phyloP scores from a whole-genome alignment of 441 rosid genomes.

The Arabidopsis lyrata region DNA sequence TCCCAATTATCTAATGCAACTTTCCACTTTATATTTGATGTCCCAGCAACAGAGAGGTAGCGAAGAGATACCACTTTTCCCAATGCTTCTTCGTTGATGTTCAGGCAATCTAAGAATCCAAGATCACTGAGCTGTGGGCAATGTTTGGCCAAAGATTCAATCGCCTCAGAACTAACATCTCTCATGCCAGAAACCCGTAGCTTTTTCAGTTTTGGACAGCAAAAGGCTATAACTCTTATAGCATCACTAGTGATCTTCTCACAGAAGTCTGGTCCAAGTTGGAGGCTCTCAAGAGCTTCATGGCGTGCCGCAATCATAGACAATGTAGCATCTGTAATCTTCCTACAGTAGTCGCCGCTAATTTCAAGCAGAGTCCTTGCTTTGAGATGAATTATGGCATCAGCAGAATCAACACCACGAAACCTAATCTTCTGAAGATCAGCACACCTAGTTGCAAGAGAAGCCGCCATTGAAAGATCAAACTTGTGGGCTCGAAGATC shows the following conservation, averaged over 20 bases:
- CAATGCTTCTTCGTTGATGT: constrained; percentile 78
- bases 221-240: constrained; percentile 74
- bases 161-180: constrained; percentile 81
- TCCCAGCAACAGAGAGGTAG: constrained; percentile 93
- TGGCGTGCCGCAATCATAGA: constrained; percentile 88
- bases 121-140: constrained; percentile 73
- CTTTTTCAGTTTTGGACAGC: constrained; percentile 79
- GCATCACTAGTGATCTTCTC: constrained; percentile 95
- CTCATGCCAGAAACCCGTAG: constrained; percentile 88
- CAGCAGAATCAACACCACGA: constrained; percentile 89
- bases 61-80: constrained; percentile 72
- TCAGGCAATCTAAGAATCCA: constrained; percentile 86
- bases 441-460: constrained; percentile 70
- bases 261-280: constrained; percentile 93
- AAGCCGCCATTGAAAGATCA: constrained; percentile 60
- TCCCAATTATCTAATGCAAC: constrained; percentile 72
- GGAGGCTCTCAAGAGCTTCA: constrained; percentile 81
- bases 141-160: constrained; percentile 79
- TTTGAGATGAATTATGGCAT: constrained; percentile 72
- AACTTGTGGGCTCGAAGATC: constrained; percentile 92
- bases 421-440: constrained; percentile 77
- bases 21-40: constrained; percentile 81
- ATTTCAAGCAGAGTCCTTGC: constrained; percentile 75
- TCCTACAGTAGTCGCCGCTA: constrained; percentile 87
- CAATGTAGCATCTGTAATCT: constrained; percentile 89